Evolutionary conservation across 192 early-diverging fungal genomes (phyloP).

Genomic region (Chytriomyces confervae): DNA sequence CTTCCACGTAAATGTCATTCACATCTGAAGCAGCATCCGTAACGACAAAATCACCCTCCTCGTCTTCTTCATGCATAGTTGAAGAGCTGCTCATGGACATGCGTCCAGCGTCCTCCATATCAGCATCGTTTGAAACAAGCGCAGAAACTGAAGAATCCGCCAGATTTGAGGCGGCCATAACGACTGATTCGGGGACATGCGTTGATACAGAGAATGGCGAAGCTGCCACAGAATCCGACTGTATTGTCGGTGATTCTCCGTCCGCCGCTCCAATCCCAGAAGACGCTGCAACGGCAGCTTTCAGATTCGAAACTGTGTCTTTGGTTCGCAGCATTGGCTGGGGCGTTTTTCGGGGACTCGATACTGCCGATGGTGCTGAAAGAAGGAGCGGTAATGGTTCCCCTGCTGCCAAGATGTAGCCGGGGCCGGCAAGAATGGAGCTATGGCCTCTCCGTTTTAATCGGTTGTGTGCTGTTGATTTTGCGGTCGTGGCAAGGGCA

Average conservation of each 20-base stretch:
- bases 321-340: background rate
- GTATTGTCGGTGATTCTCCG: background rate
- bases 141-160: background rate
- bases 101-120: background rate
- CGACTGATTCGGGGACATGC: background rate
- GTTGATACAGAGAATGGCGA: background rate
- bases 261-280: background rate
- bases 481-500: background rate
- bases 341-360: background rate
- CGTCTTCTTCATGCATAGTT: background rate
- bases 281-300: background rate
- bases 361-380: slow-evolving; percentile 1
- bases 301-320: background rate
- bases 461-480: background rate
- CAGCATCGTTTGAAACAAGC: background rate
- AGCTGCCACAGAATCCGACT: background rate
- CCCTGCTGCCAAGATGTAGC: slow-evolving; percentile 18
- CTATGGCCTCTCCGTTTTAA: background rate
- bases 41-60: slow-evolving; percentile 14
- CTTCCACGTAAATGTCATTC: background rate
- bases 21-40: background rate
- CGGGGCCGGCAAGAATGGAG: slow-evolving; percentile 29
- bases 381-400: slow-evolving; percentile 14
- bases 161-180: too few species aligned
- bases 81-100: background rate